Evolutionary conservation across 257 asterid genomes (phyloP).

Genomic region (Penstemon barbatus): DNA sequence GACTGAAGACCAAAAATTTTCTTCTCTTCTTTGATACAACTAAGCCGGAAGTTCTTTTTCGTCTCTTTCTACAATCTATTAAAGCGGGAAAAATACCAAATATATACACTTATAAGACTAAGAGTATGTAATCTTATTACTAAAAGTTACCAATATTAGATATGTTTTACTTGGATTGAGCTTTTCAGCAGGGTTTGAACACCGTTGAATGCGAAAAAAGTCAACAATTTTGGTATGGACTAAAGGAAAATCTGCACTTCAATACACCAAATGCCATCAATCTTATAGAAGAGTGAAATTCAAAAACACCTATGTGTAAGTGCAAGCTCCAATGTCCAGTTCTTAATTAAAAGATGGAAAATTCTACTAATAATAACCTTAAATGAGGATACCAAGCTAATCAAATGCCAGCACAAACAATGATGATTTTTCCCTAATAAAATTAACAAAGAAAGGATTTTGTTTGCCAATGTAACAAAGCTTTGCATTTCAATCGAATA

Average conservation of each 20-base stretch:
- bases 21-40: conserved; percentile 65
- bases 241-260: conserved; percentile 61
- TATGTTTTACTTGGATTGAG: conserved; percentile 44
- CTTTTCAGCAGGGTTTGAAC: conserved; percentile 39
- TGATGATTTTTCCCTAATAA: too few relatives aligned
- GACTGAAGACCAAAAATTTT: conserved; percentile 65
- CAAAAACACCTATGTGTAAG: not conserved
- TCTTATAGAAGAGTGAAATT: not conserved
- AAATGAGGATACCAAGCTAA: too few relatives aligned
- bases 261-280: not conserved
- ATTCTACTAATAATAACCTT: too few relatives aligned
- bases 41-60: conserved; percentile 48
- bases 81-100: conserved; percentile 10
- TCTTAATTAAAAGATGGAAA: not conserved
- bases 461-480: too few relatives aligned
- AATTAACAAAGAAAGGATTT: not conserved
- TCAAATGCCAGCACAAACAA: too few relatives aligned
- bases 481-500: too few relatives aligned
- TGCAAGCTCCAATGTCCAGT: not conserved
- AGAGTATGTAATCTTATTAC: not conserved
- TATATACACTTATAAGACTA: conserved; percentile 4
- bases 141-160: not conserved
- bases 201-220: conserved; percentile 75
- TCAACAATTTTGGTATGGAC: conserved; percentile 85
- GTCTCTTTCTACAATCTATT: conserved; percentile 57